phyloP scores from a whole-genome alignment of 2,329 filamentous ascomycete genomes.

The Hypoxylon sp. region DNA sequence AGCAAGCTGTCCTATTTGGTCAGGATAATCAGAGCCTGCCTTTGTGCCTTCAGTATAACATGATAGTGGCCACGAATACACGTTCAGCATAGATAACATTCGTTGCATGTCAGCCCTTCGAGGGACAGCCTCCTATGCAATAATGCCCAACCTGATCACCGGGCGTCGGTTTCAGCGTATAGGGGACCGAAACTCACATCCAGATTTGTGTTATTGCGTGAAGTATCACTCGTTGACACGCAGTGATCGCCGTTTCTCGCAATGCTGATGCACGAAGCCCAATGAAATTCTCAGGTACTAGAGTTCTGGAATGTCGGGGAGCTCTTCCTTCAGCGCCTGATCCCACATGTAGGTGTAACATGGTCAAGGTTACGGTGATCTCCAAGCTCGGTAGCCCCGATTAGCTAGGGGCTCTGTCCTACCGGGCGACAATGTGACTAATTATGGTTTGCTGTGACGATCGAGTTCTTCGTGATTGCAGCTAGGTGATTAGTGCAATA shows the following conservation, averaged over 20 bases:
- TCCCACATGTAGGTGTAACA: background rate
- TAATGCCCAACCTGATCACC: slow-evolving; percentile 4
- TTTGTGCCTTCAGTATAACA: background rate
- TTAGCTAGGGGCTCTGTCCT: background rate
- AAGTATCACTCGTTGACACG: background rate
- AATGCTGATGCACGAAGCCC: background rate
- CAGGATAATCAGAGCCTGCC: background rate
- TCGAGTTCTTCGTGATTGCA: background rate
- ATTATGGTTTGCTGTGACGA: background rate
- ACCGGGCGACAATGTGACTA: background rate
- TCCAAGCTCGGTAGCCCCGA: background rate
- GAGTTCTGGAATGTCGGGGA: background rate
- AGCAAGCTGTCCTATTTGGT: background rate
- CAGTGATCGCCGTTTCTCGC: background rate
- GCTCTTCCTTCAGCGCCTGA: background rate
- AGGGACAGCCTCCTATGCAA: background rate
- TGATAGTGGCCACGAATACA: background rate
- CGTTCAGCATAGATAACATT: background rate
- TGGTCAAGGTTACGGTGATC: background rate
- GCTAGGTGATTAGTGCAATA: background rate
- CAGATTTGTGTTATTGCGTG: background rate
- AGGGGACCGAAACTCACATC: background rate
- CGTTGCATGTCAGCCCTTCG: background rate
- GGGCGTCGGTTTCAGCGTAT: background rate
- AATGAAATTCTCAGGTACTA: background rate